Evolutionary conservation across 345 rosid genomes (phyloP).

Genomic region (Lagerstroemia speciosa): DNA sequence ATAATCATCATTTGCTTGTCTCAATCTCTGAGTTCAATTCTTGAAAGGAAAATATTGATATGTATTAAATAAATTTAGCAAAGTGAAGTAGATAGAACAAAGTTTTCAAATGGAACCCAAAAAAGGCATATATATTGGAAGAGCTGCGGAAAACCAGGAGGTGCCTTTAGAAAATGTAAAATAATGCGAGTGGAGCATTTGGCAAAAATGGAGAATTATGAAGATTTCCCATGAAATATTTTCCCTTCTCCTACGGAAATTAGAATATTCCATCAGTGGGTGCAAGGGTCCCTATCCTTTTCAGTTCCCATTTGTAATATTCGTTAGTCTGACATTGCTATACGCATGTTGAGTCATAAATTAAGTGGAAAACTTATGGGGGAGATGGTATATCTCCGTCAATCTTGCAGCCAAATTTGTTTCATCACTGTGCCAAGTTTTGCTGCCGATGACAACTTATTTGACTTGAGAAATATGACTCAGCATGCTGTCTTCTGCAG

Average conservation of each 20-base stretch:
- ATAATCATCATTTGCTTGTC: too few relatives aligned
- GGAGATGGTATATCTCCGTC: neutral
- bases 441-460: neutral
- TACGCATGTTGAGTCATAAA: neutral
- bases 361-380: neutral
- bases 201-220: neutral
- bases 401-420: neutral
- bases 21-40: neutral
- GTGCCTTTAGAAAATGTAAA: neutral
- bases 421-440: neutral
- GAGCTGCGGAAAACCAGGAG: neutral
- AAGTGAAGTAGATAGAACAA: neutral
- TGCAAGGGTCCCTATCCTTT: neutral
- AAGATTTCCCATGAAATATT: neutral
- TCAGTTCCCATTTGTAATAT: neutral
- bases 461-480: neutral
- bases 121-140: neutral
- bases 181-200: neutral
- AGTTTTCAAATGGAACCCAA: neutral
- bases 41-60: too few relatives aligned
- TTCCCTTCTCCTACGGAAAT: neutral
- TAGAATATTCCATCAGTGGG: neutral
- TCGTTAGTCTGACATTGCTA: neutral
- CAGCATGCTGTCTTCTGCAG: neutral
- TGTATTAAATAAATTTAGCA: neutral